Evolutionary conservation across 1,139 yeast species (phyloP).

Genomic region (Blastobotrys ciferrii): DNA sequence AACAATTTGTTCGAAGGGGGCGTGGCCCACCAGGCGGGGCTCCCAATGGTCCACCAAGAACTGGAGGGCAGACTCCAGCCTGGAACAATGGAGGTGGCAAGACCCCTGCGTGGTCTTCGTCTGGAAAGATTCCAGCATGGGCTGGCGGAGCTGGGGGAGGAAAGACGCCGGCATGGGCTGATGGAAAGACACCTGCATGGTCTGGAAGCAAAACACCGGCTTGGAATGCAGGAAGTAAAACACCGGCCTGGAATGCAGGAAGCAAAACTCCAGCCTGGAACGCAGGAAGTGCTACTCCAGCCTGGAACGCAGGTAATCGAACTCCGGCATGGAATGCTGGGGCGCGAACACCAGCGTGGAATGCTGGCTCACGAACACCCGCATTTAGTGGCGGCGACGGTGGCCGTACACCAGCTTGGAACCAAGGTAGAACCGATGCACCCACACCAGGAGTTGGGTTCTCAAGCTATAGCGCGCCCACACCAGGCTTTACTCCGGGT

Average conservation of each 20-base stretch:
- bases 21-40: slow-evolving; percentile 19
- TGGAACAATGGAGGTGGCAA: slow-evolving; percentile 44
- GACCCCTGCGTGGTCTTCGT: slow-evolving; percentile 40
- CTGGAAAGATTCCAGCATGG: slow-evolving; percentile 49
- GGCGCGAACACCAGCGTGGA: slow-evolving; percentile 26
- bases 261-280: slow-evolving; percentile 39
- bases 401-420: slow-evolving; percentile 44
- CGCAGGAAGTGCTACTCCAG: slow-evolving; percentile 36
- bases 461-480: slow-evolving; percentile 38
- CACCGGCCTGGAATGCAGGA: slow-evolving; percentile 42
- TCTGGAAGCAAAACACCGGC: slow-evolving; percentile 43
- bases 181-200: slow-evolving; percentile 49
- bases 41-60: slow-evolving; percentile 31
- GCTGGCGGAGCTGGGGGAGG: slow-evolving; percentile 33
- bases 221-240: slow-evolving; percentile 41
- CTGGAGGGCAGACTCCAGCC: slow-evolving; percentile 39
- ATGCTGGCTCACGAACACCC: slow-evolving; percentile 41
- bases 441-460: slow-evolving; percentile 51
- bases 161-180: slow-evolving; percentile 48
- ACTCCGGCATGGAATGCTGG: slow-evolving; percentile 27
- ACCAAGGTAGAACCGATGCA: slow-evolving; percentile 41
- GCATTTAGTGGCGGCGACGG: slow-evolving; percentile 39
- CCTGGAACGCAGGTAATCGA: slow-evolving; percentile 39
- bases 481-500: slow-evolving; percentile 44
- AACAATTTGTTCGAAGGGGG: slow-evolving; percentile 53